Evolutionary conservation across 1,284 basidiomycete species (phyloP), one percentile per base, ranked within the genome.

Genomic region (Apiotrichum laibachii): DNA sequence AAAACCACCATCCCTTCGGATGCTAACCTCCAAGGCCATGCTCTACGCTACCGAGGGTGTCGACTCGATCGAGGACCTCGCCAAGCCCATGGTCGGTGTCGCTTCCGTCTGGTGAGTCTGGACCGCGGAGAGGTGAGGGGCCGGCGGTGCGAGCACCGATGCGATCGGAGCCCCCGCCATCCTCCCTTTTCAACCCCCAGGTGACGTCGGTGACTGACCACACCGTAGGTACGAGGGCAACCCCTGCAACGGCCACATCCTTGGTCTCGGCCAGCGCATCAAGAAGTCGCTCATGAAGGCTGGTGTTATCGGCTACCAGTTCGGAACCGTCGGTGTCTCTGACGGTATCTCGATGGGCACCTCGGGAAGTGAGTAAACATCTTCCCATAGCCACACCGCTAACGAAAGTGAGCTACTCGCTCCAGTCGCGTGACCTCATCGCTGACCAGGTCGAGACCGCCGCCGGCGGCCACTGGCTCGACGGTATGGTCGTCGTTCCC

Each of bases 311-410:
- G 95, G 90, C 18, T 95, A 98, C 81, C 94, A 97, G 79, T 98
- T 97, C 76, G 95, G 95, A 57, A 93, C 92, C 11, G 91, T 96
- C 62, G 95, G 92, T 64, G 93, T 98, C 67, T 95, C 91, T 71
- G 95, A 98, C 77, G 95, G 92, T 43, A 98, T 99, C 78, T 95
- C 91, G 75, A 98, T 96, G 88, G 95, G 94, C 63, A 94, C 92
- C 2, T 80, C 81, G 45, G 92, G 88, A 66, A 95, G 75, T 77
- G 55, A 64, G 75, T 70, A 11, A 2, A 8, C 0, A 11, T 37
- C 10, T 11, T 13, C 12, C 18, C 34, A 10, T 34, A 15, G 16
- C 55, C 5, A 59, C 59, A n/a, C 9, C 4, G 10, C 15, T 11
- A 31, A 31, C 26, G 7, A 7, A 53, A 77, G 75, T 97, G 95